Evolutionary conservation across 768 basidiomycete species (phyloP), one percentile per base, ranked within the genome.

Genomic region (Trametes meyenii): DNA sequence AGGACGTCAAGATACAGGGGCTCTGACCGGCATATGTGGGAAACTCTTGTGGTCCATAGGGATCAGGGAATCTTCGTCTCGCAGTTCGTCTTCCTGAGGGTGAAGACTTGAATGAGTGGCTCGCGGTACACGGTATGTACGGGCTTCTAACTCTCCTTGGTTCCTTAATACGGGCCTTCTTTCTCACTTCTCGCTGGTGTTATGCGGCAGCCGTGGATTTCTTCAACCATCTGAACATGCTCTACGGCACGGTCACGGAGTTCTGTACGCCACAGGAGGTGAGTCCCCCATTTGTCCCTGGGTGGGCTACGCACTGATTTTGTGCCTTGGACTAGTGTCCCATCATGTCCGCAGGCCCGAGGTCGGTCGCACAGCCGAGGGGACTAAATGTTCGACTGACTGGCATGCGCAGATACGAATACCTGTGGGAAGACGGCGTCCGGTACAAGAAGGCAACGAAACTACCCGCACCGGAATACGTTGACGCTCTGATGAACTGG

Each of bases 191-290:
- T n/a, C n/a, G 26, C 51, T 1, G 45, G 51, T 26, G 29, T 10
- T 23, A 21, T 35, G 29, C 48, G 50, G 17, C 67, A 99, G 97
- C 94, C 33, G 96, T 98, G 62, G 97, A 99, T 75, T 99, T 99
- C 78, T 99, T 98, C 83, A 99, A 98, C 72, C 97, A 99, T 72
- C 77, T 99, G 66, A 99, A 99, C 74, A 99, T 99, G 97, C 79
- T 99, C 19, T 99, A 98, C 70, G 97, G 96, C 12, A 97, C 95
- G 11, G 87, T 99, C 23, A 97, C 97, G 2, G 97, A 99, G 76
- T 98, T 98, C 72, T 99, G 97, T 75, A 98, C 92, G 17, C 83
- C 89, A 11, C 86, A 95, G 71, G 94, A 97, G 83, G 95, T 91
- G 70, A 67, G 82, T 72, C 36, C 57, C 7, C 26, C 24, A n/a